Percentiles rank a stretch among this genome's conserved stretches.
phyloP scores from a whole-genome alignment of 345 rosid genomes.

The Firmiana major region DNA sequence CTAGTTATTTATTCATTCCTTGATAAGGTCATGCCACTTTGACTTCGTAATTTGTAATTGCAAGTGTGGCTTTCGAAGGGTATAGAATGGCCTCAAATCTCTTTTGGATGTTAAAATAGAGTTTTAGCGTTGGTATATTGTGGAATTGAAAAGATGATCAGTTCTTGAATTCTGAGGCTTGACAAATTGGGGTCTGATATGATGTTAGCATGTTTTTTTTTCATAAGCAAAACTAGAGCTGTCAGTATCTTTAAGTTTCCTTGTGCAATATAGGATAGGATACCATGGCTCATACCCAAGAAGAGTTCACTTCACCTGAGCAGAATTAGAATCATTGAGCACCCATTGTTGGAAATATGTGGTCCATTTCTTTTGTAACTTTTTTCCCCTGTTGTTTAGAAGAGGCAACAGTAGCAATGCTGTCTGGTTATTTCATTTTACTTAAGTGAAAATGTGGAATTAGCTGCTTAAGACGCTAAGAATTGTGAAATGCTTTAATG shows the following conservation, averaged over 20 bases:
- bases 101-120: neutral
- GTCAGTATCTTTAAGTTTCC: neutral
- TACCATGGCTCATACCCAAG: neutral
- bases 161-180: neutral
- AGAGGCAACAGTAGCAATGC: neutral
- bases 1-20: neutral
- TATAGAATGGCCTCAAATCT: neutral
- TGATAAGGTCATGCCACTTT: neutral
- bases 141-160: neutral
- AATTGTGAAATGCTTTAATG: neutral
- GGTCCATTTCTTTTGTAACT: neutral
- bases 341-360: neutral
- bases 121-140: neutral
- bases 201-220: neutral
- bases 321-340: too few relatives aligned
- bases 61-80: neutral
- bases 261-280: neutral
- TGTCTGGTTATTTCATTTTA: neutral
- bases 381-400: neutral
- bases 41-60: neutral
- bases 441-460: neutral
- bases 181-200: neutral
- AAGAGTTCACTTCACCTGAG: neutral
- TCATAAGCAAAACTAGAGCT: neutral
- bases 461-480: neutral